Evolutionary conservation across 306 rosid species (phyloP), one percentile per base, ranked within the genome.

Genomic region (Canavalia gladiata): DNA sequence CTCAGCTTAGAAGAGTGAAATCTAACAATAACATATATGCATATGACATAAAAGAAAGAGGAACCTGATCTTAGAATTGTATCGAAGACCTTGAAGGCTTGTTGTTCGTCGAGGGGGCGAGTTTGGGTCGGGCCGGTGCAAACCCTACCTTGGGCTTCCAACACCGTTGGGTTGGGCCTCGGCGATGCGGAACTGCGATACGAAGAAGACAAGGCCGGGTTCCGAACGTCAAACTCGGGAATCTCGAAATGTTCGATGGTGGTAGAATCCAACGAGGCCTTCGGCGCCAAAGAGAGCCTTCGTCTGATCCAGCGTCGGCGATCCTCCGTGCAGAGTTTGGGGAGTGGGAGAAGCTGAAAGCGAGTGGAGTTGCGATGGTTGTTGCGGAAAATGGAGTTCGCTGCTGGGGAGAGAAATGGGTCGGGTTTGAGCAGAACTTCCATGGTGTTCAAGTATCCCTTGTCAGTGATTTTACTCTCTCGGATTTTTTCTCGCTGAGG

Each of bases 51-150:
- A 29, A 71, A 64, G 70, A 25, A 72, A 51, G 47, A 58, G 58
- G 8, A 51, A 93, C 97, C 97, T 84, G 99, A 95, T 90, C 87
- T 88, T 68, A 93, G 88, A 84, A 95, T 95, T 2, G 96, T 87
- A 31, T 91, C 96, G 50, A 95, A 87, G 58, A 95, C 99, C 85
- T 86, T 93, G 64, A 90, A 81, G 65, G 98, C 98, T 76, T 95
- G 97, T 7, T 90, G 90, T 34, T 93, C 99, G 9, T 80, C 72
- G 56, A 95, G 98, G 30, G 98, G 97, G 13, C 83, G 88, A 72
- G 98, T 95, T 87, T 91, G 97, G 11, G 90, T 89, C 5, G 99
- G 99, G 5, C 99, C 98, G 0, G 99, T 95, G 74, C 99, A 95
- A 85, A 95, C 98, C 92, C 92, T 88, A 77, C 91, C 83, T 86